Conservation (phyloP, 371 early-diverging fungal species). For the Mortierella sp. region DNA sequence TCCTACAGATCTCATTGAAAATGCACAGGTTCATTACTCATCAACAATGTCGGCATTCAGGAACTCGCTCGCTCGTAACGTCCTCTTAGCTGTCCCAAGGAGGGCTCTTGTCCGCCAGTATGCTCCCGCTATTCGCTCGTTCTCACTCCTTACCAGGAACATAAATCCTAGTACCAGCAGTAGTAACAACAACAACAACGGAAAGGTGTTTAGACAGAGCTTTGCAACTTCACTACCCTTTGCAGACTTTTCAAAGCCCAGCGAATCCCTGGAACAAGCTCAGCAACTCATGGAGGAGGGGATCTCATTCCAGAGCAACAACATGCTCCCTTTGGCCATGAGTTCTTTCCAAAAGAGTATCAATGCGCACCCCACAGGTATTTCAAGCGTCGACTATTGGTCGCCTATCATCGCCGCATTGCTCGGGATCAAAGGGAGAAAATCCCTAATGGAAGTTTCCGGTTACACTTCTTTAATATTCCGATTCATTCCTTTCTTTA, state of each 20-base stretch:
- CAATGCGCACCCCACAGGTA: conserved; percentile 52
- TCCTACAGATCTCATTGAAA: neutral
- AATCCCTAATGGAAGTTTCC: neutral
- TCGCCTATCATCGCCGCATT: neutral
- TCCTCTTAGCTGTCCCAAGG: conserved; percentile 8
- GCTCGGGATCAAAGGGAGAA: neutral
- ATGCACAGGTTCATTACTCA: neutral
- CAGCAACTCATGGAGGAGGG: conserved; percentile 55
- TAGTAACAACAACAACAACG: conserved; percentile 8
- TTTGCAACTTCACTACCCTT: conserved; percentile 44
- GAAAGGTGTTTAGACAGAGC: conserved; percentile 17
- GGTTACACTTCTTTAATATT: neutral
- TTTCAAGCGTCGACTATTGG: neutral
- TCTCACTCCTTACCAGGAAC: conserved; percentile 73
- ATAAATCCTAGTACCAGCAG: conserved; percentile 80
- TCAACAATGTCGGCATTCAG: conserved; percentile 38
- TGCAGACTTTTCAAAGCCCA: conserved; percentile 42
- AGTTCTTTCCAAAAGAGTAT: conserved; percentile 53
- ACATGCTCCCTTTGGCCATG: conserved; percentile 55
- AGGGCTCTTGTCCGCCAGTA: conserved; percentile 6
- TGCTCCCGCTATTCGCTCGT: conserved; percentile 1
- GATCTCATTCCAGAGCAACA: conserved; percentile 36
- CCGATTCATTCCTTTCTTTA: neutral
- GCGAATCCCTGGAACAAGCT: conserved; percentile 30
- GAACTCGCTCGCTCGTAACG: conserved; percentile 24